Evolutionary conservation across 2,329 filamentous ascomycete genomes (phyloP).

Genomic region (Curvularia spicifera): DNA sequence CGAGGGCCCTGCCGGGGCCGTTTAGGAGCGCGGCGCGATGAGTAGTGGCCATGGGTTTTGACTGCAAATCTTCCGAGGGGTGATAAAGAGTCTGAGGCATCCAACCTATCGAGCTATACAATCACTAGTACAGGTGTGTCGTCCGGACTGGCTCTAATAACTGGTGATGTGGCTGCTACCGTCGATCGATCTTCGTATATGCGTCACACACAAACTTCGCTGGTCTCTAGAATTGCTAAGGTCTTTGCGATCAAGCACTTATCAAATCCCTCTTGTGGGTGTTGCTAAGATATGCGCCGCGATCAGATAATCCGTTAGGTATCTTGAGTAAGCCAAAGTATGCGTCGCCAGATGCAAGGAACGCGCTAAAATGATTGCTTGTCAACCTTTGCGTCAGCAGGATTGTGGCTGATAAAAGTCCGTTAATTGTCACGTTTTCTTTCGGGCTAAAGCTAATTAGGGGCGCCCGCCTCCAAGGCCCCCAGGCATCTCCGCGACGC

Average conservation of each 20-base stretch:
- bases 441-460: slow-evolving; percentile 31
- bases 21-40: slow-evolving; percentile 25
- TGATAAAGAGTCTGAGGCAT: not conserved
- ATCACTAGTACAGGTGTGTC: not conserved
- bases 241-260: slow-evolving; percentile 9
- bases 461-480: slow-evolving; percentile 8
- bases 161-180: not conserved
- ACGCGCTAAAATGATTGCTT: slow-evolving; percentile 6
- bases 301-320: slow-evolving; percentile 25
- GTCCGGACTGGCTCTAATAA: not conserved
- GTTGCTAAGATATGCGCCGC: slow-evolving; percentile 3
- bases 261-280: slow-evolving; percentile 5
- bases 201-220: too few species aligned
- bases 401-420: slow-evolving; percentile 21
- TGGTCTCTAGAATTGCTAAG: slow-evolving; percentile 22
- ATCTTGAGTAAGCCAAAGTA: slow-evolving; percentile 29
- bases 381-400: slow-evolving; percentile 39
- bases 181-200: too few species aligned
- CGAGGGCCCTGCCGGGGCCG: slow-evolving; percentile 19
- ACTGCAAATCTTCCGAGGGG: not conserved
- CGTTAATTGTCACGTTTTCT: slow-evolving; percentile 33
- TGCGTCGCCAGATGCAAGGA: not conserved
- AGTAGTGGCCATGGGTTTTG: slow-evolving; percentile 17
- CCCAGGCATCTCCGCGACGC: not conserved
- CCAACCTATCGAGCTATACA: too few species aligned